Conservation (phyloP, 495 filamentous ascomycete species). For the Tuber brumale region DNA sequence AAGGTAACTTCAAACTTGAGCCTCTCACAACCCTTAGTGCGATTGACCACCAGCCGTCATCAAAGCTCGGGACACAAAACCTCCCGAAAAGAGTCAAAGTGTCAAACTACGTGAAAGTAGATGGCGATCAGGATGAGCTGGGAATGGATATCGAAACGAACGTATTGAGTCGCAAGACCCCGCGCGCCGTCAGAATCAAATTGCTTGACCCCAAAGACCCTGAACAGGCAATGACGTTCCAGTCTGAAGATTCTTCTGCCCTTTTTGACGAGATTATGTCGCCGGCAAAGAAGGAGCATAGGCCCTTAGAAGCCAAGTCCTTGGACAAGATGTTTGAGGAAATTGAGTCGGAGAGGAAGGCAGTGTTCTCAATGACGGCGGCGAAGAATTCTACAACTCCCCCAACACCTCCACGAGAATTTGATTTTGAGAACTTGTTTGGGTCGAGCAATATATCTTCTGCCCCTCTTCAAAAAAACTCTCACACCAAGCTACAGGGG, state of each 20-base stretch:
- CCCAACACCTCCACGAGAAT: constrained; percentile 8
- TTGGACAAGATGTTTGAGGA: background rate
- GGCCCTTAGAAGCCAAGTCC: background rate
- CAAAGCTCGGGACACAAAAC: constrained; percentile 16
- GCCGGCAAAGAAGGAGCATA: background rate
- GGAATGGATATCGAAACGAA: constrained; percentile 28
- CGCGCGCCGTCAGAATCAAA: constrained; percentile 11
- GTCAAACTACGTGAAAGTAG: constrained; percentile 2
- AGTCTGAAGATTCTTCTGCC: background rate
- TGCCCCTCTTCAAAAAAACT: background rate
- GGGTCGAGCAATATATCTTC: background rate
- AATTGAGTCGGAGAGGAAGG: constrained; percentile 1
- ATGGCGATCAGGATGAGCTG: constrained; percentile 26
- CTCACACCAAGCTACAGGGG: background rate
- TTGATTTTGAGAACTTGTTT: constrained; percentile 2
- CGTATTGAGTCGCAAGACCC: constrained; percentile 17
- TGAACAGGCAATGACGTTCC: background rate
- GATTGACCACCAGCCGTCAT: constrained; percentile 14
- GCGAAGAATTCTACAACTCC: constrained; percentile 2
- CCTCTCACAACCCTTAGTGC: constrained; percentile 5
- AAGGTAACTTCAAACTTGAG: constrained; percentile 4
- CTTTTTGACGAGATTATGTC: constrained; percentile 4
- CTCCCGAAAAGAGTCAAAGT: constrained; percentile 25
- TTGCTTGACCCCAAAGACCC: background rate
- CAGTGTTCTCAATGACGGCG: background rate